phyloP scores from a whole-genome alignment of 75 land plant species.

The Gnetum montanum region DNA sequence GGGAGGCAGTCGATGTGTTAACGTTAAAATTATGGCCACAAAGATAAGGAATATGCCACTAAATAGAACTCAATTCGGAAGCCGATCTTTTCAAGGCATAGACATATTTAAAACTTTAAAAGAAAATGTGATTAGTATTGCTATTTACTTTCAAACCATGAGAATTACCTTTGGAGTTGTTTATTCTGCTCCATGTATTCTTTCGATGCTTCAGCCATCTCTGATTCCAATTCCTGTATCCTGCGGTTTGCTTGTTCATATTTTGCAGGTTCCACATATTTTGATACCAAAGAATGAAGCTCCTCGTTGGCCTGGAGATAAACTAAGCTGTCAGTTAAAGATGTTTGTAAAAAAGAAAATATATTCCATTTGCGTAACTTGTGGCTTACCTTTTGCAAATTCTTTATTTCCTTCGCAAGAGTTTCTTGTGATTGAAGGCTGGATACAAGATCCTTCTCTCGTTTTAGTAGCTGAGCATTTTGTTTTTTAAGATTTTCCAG shows the following conservation, averaged over 20 bases:
- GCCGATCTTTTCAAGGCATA: no score
- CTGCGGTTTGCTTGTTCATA: neutral
- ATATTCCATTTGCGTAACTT: neutral
- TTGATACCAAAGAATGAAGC: constrained; percentile 16
- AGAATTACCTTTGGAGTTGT: constrained; percentile 11
- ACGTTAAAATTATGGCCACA: no score
- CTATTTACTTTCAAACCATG: neutral
- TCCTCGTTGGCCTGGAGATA: constrained; percentile 19
- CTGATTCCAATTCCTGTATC: constrained; percentile 1
- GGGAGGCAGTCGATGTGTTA: no score
- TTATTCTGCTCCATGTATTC: neutral
- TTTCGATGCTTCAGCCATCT: constrained; percentile 4
- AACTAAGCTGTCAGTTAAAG: neutral
- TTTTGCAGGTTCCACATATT: constrained; percentile 16
- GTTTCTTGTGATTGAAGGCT: constrained; percentile 21
- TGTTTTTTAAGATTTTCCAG: constrained; percentile 25
- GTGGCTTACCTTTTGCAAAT: constrained; percentile 24
- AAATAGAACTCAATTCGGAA: no score
- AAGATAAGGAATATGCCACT: no score
- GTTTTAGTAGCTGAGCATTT: constrained; percentile 20
- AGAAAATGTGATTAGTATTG: no score
- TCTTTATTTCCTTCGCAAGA: constrained; percentile 24
- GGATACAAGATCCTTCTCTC: constrained; percentile 18
- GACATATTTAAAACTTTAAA: no score
- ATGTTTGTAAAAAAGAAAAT: neutral